Evolutionary conservation across 177 flowering plant species (phyloP), one percentile per base, ranked within the genome.

Genomic region (Vitis hybrid): DNA sequence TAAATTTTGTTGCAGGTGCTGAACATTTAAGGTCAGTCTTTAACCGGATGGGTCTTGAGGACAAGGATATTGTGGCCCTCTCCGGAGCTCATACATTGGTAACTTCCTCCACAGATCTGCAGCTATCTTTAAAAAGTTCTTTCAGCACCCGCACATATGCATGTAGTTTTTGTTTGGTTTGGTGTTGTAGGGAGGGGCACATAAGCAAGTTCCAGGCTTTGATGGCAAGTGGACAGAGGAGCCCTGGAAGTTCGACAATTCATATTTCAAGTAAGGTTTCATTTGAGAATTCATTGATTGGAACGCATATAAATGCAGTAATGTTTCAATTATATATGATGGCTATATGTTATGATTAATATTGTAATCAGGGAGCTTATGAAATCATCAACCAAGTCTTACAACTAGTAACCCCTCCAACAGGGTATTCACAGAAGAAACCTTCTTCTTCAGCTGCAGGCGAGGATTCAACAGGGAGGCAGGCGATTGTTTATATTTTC

Each of bases 161-260:
- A 57, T 5, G 58, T 4, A 4, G 2, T 49, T 52, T 15, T 7
- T 9, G 12, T 23, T 49, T 55, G 4, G 32, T 26, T 67, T 48
- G 45, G 30, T 60, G 69, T 21, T 71, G 26, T 60, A 83, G 86
- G 84, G 86, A 64, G 69, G 69, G 49, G 84, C 84, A 62, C 86
- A 81, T 61, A 32, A 51, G 56, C 83, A 83, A 3, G 68, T 84
- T 60, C 77, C 86, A 56, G 81, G 92, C 26, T 91, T 89, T 82
- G 94, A 87, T 2, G 97, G 97, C 26, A 80, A 93, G 10, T 92
- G 97, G 97, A 94, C 98, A 30, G 70, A 72, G 64, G 90, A 94
- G 18, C 97, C 97, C 62, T 69, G 86, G 70, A 89, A 88, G 74
- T 94, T 94, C 78, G 95, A 94, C 57, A 92, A 94, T 75, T 88